Evolutionary conservation across 164 flowering plant genomes (phyloP).

Genomic region (Kalanchoe fedtschenkoi): DNA sequence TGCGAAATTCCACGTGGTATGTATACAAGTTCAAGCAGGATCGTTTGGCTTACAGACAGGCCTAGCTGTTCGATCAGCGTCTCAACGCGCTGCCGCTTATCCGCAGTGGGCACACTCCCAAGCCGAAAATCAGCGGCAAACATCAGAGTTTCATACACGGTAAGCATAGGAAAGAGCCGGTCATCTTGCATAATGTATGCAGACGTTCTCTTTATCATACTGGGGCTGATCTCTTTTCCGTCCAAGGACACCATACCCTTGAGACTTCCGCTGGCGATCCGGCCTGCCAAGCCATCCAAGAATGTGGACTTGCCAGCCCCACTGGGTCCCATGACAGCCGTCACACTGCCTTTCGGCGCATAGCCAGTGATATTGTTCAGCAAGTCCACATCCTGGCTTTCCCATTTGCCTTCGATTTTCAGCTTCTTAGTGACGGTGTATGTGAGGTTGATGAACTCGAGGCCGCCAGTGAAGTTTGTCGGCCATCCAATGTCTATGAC

Average conservation of each 20-base stretch:
- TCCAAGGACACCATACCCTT: conserved; percentile 46
- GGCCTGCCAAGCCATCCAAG: conserved; percentile 57
- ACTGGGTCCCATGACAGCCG: conserved; percentile 75
- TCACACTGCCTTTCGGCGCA: conserved; percentile 56
- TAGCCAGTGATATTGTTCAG: conserved; percentile 51
- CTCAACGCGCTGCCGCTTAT: conserved; percentile 51
- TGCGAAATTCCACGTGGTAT: too few relatives aligned
- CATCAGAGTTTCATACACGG: conserved; percentile 65
- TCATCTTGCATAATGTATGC: conserved; percentile 83
- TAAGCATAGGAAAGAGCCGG: conserved; percentile 60
- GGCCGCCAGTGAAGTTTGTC: conserved; percentile 39
- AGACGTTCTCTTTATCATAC: conserved; percentile 54
- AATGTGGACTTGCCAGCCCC: conserved; percentile 75
- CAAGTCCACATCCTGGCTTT: conserved; percentile 41
- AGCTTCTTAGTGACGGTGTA: conserved; percentile 45
- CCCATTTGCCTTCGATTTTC: conserved; percentile 40
- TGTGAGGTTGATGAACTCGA: conserved; percentile 38
- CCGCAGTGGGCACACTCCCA: conserved; percentile 28
- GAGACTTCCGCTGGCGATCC: conserved; percentile 69
- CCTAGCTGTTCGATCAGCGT: conserved; percentile 63
- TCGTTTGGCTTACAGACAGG: conserved; percentile 27
- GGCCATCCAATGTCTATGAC: conserved; percentile 42
- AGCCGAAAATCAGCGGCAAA: conserved; percentile 68
- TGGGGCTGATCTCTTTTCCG: conserved; percentile 37
- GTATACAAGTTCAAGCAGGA: neutral